Evolutionary conservation across 2,329 filamentous ascomycete species (phyloP), one percentile per base, ranked within the genome.

Genomic region (Clonostachys solani): DNA sequence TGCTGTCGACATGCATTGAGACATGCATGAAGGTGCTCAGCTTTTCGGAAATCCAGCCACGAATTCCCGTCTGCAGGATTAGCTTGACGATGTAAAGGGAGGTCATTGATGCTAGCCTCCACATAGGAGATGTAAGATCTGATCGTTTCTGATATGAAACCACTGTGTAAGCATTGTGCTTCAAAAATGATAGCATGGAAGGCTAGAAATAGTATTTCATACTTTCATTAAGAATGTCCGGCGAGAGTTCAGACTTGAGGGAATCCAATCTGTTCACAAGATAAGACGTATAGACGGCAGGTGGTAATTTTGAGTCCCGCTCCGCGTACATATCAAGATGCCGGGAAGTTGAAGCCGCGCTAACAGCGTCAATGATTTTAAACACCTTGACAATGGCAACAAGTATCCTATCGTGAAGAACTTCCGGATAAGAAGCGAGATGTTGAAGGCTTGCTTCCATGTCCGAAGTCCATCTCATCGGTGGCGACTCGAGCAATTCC

Each of bases 381-480:
- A 73, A 69, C 13, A 69, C 56, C 34, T 57, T 64, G 18, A 66
- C 48, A 15, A 67, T 54, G 1, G 62, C 47, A 6, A 56, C 60
- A 1, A 85, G 64, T 3, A 78, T 52, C 33, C 68, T 63, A 55
- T 86, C 81, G 2, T 69, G 68, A 1, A 70, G 63, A 18, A 66
- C 67, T 47, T 82, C 75, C 7, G 67, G 67, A 2, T 68, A 60
- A 15, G 68, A 61, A 5, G 66, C 61, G 1, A 86, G 61, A 2
- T 68, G 52, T 5, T 67, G 59, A 2, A 84, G 62, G 33, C 72
- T 78, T 33, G 83, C 78, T 33, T 83, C 80, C 67, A 85, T 73
- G 45, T 81, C 72, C 2, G 73, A 54, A 1, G 74, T 82, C 81
- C 81, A 86, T 3, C 65, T 67, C 44, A 84, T 63, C 3, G 70